A percentile compares a stretch with the other conserved stretches of the same genome.
phyloP scores from a whole-genome alignment of 345 rosid species.

The Lepidium aucheri region DNA sequence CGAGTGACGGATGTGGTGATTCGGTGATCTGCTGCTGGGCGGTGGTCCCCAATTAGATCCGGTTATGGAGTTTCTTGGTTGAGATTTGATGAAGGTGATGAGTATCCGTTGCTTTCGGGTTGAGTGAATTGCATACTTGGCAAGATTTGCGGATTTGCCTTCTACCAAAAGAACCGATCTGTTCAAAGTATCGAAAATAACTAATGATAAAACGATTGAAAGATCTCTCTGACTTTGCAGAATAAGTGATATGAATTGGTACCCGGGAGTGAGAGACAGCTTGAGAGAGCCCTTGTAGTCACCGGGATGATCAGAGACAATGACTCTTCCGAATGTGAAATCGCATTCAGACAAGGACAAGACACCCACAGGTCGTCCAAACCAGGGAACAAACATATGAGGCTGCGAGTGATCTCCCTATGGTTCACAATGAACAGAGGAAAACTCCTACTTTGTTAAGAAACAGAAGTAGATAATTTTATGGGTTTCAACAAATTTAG shows the following conservation, averaged over 20 bases:
- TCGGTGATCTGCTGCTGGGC: slow-evolving; percentile 46
- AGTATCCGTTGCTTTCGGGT: slow-evolving; percentile 61
- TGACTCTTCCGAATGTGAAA: slow-evolving; percentile 65
- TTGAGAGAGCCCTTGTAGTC: slow-evolving; percentile 78
- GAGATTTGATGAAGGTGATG: slow-evolving; percentile 63
- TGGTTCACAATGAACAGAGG: not conserved
- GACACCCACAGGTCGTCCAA: slow-evolving; percentile 61
- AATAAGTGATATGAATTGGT: not conserved
- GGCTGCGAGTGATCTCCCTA: slow-evolving; percentile 97
- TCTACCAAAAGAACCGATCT: slow-evolving; percentile 70
- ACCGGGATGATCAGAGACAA: slow-evolving; percentile 55
- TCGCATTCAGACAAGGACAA: slow-evolving; percentile 80
- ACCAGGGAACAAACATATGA: slow-evolving; percentile 62
- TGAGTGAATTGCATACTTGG: slow-evolving; percentile 68
- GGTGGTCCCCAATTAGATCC: slow-evolving; percentile 55
- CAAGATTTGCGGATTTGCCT: slow-evolving; percentile 70
- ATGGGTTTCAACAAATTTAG: not conserved
- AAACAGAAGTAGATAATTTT: not conserved
- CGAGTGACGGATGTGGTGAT: slow-evolving; percentile 39
- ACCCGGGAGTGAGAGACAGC: slow-evolving; percentile 84
- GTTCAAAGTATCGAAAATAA: slow-evolving; percentile 4
- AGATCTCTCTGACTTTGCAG: not conserved
- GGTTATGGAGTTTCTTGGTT: slow-evolving; percentile 36
- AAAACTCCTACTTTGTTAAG: not conserved
- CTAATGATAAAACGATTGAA: not conserved